These are phyloP conservation scores for Ceratobasidium papillatum DNA, from an alignment of 1,284 basidiomycete genomes.

Conservation along the genomic window DNA sequence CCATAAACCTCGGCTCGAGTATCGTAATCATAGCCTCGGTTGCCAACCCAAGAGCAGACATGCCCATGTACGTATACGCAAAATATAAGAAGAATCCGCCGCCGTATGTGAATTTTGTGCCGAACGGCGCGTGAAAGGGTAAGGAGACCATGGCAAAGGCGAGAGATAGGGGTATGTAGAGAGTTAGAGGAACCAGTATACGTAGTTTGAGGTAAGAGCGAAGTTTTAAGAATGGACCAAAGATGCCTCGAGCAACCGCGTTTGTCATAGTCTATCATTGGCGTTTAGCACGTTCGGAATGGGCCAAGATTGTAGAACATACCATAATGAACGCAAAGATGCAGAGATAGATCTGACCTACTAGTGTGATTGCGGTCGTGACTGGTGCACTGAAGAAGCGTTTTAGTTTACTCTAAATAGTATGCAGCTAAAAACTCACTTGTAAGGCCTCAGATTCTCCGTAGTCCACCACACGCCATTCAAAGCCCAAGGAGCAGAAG, in stretches of 20 bases:
- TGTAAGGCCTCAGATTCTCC: slow-evolving; percentile 57
- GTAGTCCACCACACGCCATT: slow-evolving; percentile 50
- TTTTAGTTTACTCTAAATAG: slow-evolving; percentile 30
- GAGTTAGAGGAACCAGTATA: slow-evolving; percentile 51
- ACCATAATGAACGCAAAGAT: slow-evolving; percentile 50
- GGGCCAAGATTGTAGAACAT: background rate
- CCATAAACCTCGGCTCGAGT: slow-evolving; percentile 42
- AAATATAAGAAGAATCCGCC: slow-evolving; percentile 57
- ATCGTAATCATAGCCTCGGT: slow-evolving; percentile 49
- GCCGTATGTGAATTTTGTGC: slow-evolving; percentile 51
- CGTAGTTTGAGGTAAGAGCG: slow-evolving; percentile 52
- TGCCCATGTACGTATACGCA: slow-evolving; percentile 51
- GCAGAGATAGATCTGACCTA: slow-evolving; percentile 58
- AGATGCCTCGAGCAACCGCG: slow-evolving; percentile 52
- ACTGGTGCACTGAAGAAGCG: slow-evolving; percentile 52
- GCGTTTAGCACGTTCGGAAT: slow-evolving; percentile 45
- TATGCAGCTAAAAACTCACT: slow-evolving; percentile 18
- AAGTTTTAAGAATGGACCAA: slow-evolving; percentile 53
- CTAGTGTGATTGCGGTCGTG: slow-evolving; percentile 57
- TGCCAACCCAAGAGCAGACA: slow-evolving; percentile 48
- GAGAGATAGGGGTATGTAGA: slow-evolving; percentile 44
- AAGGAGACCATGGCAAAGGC: slow-evolving; percentile 48
- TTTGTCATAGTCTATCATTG: slow-evolving; percentile 54
- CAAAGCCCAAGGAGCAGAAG: slow-evolving; percentile 58
- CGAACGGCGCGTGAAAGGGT: slow-evolving; percentile 48